Conservation (phyloP, 257 asterid genomes). For the Ajuga chamaepitys region DNA sequence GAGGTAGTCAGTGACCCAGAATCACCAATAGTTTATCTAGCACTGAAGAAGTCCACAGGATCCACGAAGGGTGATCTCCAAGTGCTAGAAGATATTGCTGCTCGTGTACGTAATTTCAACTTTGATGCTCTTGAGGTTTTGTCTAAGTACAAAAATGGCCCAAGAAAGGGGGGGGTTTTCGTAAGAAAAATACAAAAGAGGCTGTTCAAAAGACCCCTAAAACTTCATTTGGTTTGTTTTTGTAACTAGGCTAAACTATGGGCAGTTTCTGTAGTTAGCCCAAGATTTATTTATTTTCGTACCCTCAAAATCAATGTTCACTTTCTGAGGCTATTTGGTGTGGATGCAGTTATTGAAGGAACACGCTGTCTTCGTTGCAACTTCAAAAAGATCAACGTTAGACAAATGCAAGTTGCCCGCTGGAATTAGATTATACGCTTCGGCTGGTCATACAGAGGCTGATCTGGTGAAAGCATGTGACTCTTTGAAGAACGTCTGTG, state of each 20-base stretch:
- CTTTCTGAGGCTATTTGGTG: neutral
- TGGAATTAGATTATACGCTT: constrained; percentile 64
- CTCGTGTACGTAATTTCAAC: constrained; percentile 36
- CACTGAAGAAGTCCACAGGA: constrained; percentile 57
- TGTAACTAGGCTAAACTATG: no score
- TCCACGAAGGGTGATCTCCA: constrained; percentile 59
- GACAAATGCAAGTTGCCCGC: constrained; percentile 81
- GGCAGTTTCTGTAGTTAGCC: neutral
- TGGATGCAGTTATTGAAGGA: constrained; percentile 62
- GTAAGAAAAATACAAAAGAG: no score
- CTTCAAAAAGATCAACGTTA: constrained; percentile 64
- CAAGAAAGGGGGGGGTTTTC: no score
- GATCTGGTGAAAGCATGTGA: constrained; percentile 64
- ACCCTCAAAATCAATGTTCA: neutral
- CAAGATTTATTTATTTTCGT: no score
- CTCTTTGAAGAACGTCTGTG: constrained; percentile 42
- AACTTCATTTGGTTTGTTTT: no score
- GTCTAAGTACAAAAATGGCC: no score
- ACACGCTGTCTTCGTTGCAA: constrained; percentile 54
- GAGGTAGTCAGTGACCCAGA: constrained; percentile 55
- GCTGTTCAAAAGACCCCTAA: no score
- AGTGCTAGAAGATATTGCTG: constrained; percentile 58
- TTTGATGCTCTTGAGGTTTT: neutral
- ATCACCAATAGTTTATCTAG: constrained; percentile 68
- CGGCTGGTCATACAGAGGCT: constrained; percentile 72